Evolutionary conservation across 495 filamentous ascomycete genomes (phyloP), one percentile per base, ranked within the genome.

Genomic region (Mytilinidion resinicola): DNA sequence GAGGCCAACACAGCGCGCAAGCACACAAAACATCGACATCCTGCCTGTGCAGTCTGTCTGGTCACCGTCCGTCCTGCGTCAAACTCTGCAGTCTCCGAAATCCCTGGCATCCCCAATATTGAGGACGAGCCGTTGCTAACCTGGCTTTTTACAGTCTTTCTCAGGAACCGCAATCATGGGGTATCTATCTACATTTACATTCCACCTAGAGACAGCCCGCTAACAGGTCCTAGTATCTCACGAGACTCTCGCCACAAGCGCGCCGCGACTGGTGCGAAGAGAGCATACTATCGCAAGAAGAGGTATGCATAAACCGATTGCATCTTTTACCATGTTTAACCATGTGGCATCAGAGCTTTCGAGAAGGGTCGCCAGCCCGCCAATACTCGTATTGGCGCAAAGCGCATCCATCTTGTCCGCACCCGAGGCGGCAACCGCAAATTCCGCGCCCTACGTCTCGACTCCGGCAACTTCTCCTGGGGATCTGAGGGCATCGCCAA

Each of bases 381-480:
- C 79, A 96, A 93, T 84, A 99, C 93, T 76, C 89, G 93, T 85
- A 96, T 99, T 78, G 93, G 95, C 69, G 72, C 85, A 71, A 99
- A 97, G 88, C 89, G 93, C 77, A 91, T 99, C 78, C 93, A 99
- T 82, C 81, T 90, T 70, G 95, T 99, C 77, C 93, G 93, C 78
- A 96, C 91, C 68, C 93, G 93, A 77, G 93, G 93, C 77, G 93
- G 93, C 65, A 97, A 97, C 87, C 89, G 84, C 78, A 99, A 99
- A 84, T 96, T 91, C 87, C 95, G 93, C 82, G 93, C 85, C 61
- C 91, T 99, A 56, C 95, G 93, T 83, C 86, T 99, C 80, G 93
- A 99, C 76, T 88, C 91, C 63, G 93, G 93, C 74, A 99, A 99
- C 83, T 99, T 96, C 79, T 91, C 91, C 63, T 99, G 93, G 93